Evolutionary conservation across 495 filamentous ascomycete genomes (phyloP).

Genomic region (Trichoderma asperelloides): DNA sequence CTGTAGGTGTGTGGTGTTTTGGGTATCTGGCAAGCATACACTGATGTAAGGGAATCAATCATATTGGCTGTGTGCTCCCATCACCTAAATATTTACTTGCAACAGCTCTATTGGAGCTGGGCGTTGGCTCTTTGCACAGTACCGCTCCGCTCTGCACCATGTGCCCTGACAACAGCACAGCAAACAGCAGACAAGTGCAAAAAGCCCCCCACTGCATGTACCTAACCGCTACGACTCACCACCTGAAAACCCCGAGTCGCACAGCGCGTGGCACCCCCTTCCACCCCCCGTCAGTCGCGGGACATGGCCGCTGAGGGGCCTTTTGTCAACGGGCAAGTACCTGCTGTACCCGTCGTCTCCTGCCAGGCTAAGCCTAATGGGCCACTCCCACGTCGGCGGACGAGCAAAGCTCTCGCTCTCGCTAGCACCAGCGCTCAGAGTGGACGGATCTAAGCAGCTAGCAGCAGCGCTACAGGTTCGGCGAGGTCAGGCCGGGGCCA

Average conservation of each 20-base stretch:
- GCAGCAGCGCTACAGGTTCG: not conserved
- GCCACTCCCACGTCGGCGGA: not conserved
- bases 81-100: too few relatives aligned
- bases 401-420: not conserved
- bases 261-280: not conserved
- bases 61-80: too few relatives aligned
- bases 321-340: not conserved
- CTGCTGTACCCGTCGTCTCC: not conserved
- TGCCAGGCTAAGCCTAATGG: not conserved
- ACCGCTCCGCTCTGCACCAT: too few relatives aligned
- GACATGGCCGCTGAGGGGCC: conserved; percentile 7
- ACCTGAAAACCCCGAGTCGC: not conserved
- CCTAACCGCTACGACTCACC: not conserved
- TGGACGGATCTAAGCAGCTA: conserved; percentile 1
- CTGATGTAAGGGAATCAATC: too few relatives aligned
- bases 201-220: not conserved
- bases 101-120: too few relatives aligned
- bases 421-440: conserved; percentile 3
- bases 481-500: not conserved
- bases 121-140: too few relatives aligned
- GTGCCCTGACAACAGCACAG: not conserved
- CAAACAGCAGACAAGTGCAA: not conserved
- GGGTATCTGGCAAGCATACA: too few relatives aligned
- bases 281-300: conserved; percentile 1
- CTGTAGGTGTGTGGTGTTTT: too few relatives aligned